Conservation (phyloP, 495 filamentous ascomycete species). For the Penicillium atrosanguineum region DNA sequence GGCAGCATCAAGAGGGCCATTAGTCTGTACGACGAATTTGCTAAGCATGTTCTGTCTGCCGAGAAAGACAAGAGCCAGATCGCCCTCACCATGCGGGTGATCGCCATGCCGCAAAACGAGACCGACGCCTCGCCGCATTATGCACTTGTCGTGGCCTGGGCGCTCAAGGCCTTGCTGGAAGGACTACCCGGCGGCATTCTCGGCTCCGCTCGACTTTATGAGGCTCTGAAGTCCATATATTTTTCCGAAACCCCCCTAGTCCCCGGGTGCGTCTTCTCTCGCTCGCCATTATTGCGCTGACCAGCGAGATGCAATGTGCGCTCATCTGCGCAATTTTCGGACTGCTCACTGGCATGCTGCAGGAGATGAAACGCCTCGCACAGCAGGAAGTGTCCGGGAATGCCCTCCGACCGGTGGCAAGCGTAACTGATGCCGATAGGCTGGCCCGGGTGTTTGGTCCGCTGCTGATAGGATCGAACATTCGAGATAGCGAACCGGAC, state of each 20-base stretch:
- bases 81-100: constrained; percentile 31
- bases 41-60: constrained; percentile 32
- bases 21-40: constrained; percentile 40
- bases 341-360: constrained; percentile 29
- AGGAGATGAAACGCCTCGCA: constrained; percentile 23
- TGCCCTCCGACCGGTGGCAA: constrained; percentile 18
- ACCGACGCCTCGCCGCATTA: constrained; percentile 26
- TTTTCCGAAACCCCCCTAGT: constrained; percentile 42
- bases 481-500: constrained; percentile 12
- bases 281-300: constrained; percentile 38
- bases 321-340: constrained; percentile 44
- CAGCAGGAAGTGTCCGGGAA: constrained; percentile 12
- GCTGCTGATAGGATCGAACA: constrained; percentile 23
- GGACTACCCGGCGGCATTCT: constrained; percentile 74
- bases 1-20: constrained; percentile 32
- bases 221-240: constrained; percentile 61
- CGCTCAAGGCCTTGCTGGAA: constrained; percentile 67
- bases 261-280: constrained; percentile 29
- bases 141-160: constrained; percentile 69
- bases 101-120: constrained; percentile 17
- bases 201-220: constrained; percentile 64
- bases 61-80: constrained; percentile 34
- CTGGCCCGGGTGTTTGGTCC: constrained; percentile 35
- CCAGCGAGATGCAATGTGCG: constrained; percentile 36
- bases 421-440: constrained; percentile 23